Evolutionary conservation across 805 yeast species (phyloP).

Genomic region (Candida silvatica): DNA sequence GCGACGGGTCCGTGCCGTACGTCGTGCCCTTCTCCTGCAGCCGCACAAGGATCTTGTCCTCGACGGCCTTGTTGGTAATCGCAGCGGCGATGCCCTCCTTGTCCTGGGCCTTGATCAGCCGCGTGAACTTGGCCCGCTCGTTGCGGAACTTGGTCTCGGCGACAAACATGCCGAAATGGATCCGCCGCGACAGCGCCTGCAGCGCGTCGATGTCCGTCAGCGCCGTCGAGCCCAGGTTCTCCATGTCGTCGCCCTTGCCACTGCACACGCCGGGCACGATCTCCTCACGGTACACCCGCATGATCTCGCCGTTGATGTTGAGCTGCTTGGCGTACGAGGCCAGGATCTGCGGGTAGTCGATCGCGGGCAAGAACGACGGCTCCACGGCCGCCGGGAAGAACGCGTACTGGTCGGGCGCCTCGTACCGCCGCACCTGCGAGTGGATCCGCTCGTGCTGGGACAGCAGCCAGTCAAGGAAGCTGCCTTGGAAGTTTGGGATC

Average conservation of each 20-base stretch:
- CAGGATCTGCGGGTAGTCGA: constrained; percentile 70
- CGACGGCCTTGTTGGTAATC: constrained; percentile 85
- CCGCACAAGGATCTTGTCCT: constrained; percentile 71
- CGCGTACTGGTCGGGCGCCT: constrained; percentile 91
- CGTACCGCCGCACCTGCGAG: constrained; percentile 79
- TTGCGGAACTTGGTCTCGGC: constrained; percentile 87
- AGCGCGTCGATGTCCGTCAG: constrained; percentile 77
- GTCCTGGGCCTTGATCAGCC: constrained; percentile 59
- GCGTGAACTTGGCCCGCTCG: constrained; percentile 55
- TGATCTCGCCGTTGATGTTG: constrained; percentile 66
- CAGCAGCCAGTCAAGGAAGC: constrained; percentile 83
- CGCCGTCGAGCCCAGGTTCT: constrained; percentile 84
- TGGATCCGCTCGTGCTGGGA: constrained; percentile 66
- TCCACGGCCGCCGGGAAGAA: constrained; percentile 66
- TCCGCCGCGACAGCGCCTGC: constrained; percentile 83
- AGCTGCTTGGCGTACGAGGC: constrained; percentile 69
- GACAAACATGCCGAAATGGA: constrained; percentile 95
- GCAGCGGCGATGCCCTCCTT: constrained; percentile 64
- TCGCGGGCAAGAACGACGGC: constrained; percentile 67
- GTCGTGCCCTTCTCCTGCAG: constrained; percentile 72
- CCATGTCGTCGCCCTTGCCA: constrained; percentile 63
- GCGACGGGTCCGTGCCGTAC: constrained; percentile 83
- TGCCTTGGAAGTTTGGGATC: constrained; percentile 61
- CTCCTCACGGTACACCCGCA: constrained; percentile 55
- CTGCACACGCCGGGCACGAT: constrained; percentile 72